Base-by-base conservation (phyloP, 495 filamentous ascomycete species). In the Lophiostoma macrostomum region DNA sequence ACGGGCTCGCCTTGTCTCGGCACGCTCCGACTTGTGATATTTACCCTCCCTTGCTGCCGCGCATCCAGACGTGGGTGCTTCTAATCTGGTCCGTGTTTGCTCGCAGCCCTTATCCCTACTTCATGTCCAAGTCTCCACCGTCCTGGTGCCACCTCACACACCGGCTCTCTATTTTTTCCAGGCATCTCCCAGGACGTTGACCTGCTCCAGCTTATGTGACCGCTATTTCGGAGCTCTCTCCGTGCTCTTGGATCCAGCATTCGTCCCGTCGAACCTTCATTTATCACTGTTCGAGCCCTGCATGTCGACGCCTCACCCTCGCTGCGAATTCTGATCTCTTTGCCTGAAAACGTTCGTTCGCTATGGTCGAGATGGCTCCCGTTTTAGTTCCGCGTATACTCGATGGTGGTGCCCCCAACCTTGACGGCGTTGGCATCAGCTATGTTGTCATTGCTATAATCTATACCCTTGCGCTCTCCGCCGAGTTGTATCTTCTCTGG, bases 381-480 rank as follows among this genome's bases (percentile, higher is more conserved):
- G 13, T 56, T 16, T 40, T 61, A 12, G 5, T 52, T 5, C 39
- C 31, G 10, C 44, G 51, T n/a, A 34, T 56, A 24, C 40, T 60
- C 46, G 52, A 61, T 29, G 61, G 57, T 22, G 57, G 53, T 20
- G 16, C 32, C 24, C 46, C 62, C 31, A 68, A 68, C 63, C 54
- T 66, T 44, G 75, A 79, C 52, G 49, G 13, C 14, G 57, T 77
- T 12, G 76, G 74, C 47, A 69, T 64, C 20, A 60, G 70, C 48
- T 80, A 76, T 50, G 63, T 74, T 19, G 56, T 61, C 55, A 67
- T 76, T 32, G 69, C 68, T 48, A 70, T 73, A 35, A 56, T 77
- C 50, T 86, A 82, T 80, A 84, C 81, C 0, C 36, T 72, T 29
- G 49, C 77, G 34, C 56, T 89, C 13, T 67, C 69, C 46, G 41